Base-by-base conservation (phyloP, 1,284 basidiomycete species). In the Heterobasidion parviporum region DNA sequence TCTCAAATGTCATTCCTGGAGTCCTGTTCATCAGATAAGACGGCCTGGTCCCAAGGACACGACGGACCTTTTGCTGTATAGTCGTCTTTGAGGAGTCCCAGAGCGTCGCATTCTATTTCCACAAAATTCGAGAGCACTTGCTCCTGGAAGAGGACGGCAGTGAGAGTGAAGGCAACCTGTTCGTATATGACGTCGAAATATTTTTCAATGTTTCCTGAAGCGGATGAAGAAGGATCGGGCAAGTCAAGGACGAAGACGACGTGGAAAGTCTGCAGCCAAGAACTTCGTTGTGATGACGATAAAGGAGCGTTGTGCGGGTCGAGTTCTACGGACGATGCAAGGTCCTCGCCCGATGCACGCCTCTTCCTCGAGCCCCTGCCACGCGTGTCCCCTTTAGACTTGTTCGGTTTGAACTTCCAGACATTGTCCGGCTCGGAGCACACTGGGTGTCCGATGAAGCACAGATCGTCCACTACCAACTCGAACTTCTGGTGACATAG, bases 401-500 rank as follows among this genome's bases (percentile, higher is more conserved):
- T 82, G 63, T 85, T 83, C n/a, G 73, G 70, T 64, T 78, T 82
- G 67, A 89, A 89, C 36, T 72, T 72, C 90, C 90, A 92, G 6
- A 69, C 72, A 0, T 86, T 89, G 62, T 89, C 86, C n/a, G 76
- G 65, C 36, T 88, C 86, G 9, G 84, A 81, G 63, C 87, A 89
- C 1, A 98, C 93, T 0, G 96, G 96, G 69, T 98, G 95, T 0
- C 96, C 96, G 44, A 98, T 79, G 67, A 98, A 98, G 1, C 86
- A 90, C n/a, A 98, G 78, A 64, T 95, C 89, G 65, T 98, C 94
- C 18, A 98, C 87, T 48, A 90, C 72, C 33, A 99, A 80, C 68
- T 97, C 94, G 66, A 98, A 98, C 66, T 93, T 93, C 67, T 94
- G 92, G 70, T 98, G 93, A 66, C 94, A 97, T 67, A 94, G 82